phyloP scores from a whole-genome alignment of 805 yeast species.

The Wickerhamomyces alni region DNA sequence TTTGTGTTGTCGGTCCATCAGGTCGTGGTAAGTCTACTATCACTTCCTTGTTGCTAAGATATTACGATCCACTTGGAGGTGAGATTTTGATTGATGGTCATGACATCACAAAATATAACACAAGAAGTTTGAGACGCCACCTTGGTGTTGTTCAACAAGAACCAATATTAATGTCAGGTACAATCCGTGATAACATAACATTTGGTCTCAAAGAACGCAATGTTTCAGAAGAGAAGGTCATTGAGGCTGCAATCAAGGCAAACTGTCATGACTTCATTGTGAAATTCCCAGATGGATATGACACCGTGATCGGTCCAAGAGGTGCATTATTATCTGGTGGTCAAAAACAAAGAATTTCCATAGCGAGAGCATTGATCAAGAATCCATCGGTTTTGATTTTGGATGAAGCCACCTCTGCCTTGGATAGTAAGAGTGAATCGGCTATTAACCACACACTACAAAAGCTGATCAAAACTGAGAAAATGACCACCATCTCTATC shows the following conservation, averaged over 20 bases:
- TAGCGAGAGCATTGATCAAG: constrained; percentile 78
- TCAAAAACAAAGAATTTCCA: constrained; percentile 80
- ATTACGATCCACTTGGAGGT: constrained; percentile 46
- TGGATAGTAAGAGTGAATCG: constrained; percentile 68
- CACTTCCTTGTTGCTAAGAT: constrained; percentile 48
- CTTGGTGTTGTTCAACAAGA: constrained; percentile 76
- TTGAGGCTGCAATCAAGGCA: constrained; percentile 42
- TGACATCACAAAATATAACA: constrained; percentile 44
- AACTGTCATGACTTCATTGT: constrained; percentile 56
- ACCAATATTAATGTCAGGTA: constrained; percentile 72
- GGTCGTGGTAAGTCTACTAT: constrained; percentile 92
- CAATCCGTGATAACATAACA: constrained; percentile 69
- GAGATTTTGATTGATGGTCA: constrained; percentile 42
- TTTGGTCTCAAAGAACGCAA: constrained; percentile 47
- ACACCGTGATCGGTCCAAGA: constrained; percentile 66
- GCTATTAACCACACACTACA: constrained; percentile 79
- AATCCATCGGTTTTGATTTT: constrained; percentile 65
- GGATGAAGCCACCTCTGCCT: constrained; percentile 89
- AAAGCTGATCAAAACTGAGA: constrained; percentile 48
- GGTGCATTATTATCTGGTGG: constrained; percentile 79
- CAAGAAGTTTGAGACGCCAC: constrained; percentile 47
- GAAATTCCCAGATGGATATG: constrained; percentile 57
- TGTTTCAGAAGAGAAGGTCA: constrained; percentile 46
- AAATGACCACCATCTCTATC: constrained; percentile 78
- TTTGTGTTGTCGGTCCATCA: constrained; percentile 79